Conservation (phyloP, 2,329 filamentous ascomycete species). For the Claviceps citrina region DNA sequence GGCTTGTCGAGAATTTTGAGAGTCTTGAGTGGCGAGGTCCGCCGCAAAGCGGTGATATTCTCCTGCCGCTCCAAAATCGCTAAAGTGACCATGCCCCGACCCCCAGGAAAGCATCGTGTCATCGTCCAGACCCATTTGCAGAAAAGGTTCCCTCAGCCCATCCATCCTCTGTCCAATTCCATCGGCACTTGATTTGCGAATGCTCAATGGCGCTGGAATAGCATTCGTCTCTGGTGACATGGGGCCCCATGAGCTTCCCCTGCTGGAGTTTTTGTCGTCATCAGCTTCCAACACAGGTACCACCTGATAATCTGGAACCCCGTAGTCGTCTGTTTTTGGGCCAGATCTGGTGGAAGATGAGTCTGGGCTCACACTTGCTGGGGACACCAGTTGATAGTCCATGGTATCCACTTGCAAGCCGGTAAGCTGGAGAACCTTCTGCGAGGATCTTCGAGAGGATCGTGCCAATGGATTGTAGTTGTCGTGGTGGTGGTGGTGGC, state of each 20-base stretch:
- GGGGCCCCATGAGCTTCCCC: constrained; percentile 11
- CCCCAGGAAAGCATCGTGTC: constrained; percentile 7
- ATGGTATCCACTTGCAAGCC: constrained; percentile 22
- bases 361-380: constrained; percentile 4
- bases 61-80: constrained; percentile 16
- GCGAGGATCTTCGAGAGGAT: constrained; percentile 15
- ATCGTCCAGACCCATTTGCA: constrained; percentile 3
- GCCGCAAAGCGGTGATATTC: constrained; percentile 22
- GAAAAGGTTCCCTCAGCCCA: not conserved
- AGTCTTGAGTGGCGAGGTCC: constrained; percentile 14
- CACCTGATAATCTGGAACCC: constrained; percentile 4
- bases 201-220: constrained; percentile 6
- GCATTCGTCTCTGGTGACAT: constrained; percentile 8
- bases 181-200: constrained; percentile 3
- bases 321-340: not conserved
- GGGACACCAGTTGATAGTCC: constrained; percentile 4
- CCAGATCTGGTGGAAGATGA: constrained; percentile 2
- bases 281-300: constrained; percentile 10
- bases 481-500: not conserved
- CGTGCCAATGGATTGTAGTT: not conserved
- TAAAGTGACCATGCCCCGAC: constrained; percentile 14
- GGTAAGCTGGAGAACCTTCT: constrained; percentile 27
- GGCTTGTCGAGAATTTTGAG: constrained; percentile 1
- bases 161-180: constrained; percentile 4
- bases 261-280: constrained; percentile 8